phyloP scores from a whole-genome alignment of 176 grass and related monocot genomes.

The Miscanthus lutarioriparius region DNA sequence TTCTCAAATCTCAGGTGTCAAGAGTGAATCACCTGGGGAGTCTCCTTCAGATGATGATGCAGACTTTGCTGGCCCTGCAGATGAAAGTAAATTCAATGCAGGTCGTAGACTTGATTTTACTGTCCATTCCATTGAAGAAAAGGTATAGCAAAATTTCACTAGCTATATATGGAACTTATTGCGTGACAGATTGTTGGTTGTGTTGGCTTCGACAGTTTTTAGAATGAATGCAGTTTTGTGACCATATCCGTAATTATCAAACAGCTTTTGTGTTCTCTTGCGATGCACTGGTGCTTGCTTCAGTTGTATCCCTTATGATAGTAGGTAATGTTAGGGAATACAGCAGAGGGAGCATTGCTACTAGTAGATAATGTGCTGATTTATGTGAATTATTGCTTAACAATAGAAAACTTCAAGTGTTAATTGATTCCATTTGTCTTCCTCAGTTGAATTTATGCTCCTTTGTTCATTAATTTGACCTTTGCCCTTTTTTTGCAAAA shows the following conservation, averaged over 20 bases:
- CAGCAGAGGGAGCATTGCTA: background rate
- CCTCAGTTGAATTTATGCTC: background rate
- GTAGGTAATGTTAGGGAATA: slow-evolving; percentile 7
- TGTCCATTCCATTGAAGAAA: slow-evolving; percentile 97
- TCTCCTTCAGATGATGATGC: slow-evolving; percentile 63
- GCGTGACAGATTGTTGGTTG: slow-evolving; percentile 11
- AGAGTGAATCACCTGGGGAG: slow-evolving; percentile 52
- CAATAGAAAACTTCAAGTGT: background rate
- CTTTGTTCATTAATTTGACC: slow-evolving; percentile 14
- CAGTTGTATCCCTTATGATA: background rate
- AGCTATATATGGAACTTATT: slow-evolving; percentile 27
- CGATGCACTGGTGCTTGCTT: background rate
- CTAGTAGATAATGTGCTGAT: background rate
- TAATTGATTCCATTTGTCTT: slow-evolving; percentile 9
- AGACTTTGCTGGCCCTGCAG: slow-evolving; percentile 34
- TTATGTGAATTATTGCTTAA: slow-evolving; percentile 9
- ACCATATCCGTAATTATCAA: slow-evolving; percentile 7
- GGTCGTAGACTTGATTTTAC: slow-evolving; percentile 93
- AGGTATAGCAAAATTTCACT: slow-evolving; percentile 56
- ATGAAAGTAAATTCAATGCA: slow-evolving; percentile 66
- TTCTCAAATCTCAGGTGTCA: slow-evolving; percentile 45
- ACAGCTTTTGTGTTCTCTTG: background rate
- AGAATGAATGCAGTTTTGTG: background rate
- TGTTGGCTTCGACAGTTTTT: background rate
- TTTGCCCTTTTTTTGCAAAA: slow-evolving; percentile 1